These are phyloP conservation scores for Salicornia ramosissima DNA, from an alignment of 148 eudicot genomes.

Conservation along the genomic window DNA sequence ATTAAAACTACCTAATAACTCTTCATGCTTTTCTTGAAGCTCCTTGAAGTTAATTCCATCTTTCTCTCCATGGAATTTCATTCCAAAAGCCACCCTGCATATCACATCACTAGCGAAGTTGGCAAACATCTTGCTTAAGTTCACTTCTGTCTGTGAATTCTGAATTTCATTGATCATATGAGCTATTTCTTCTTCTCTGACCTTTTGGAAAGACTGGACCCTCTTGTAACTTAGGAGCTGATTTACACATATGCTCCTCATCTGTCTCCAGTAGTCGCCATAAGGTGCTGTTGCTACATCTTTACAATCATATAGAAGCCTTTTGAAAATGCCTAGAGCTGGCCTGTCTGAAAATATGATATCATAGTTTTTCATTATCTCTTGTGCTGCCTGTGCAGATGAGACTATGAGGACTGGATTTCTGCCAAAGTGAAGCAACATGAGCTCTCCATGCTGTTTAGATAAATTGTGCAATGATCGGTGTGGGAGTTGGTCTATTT, in stretches of 20 bases:
- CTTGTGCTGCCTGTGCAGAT: slow-evolving; percentile 16
- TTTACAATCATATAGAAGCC: slow-evolving; percentile 16
- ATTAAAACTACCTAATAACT: slow-evolving; percentile 22
- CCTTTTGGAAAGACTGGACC: slow-evolving; percentile 22
- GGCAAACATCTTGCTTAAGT: slow-evolving; percentile 26
- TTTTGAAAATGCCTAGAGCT: slow-evolving; percentile 11
- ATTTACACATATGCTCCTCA: slow-evolving; percentile 27
- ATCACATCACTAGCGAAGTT: slow-evolving; percentile 22
- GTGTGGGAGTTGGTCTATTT: slow-evolving; percentile 20
- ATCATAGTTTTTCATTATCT: slow-evolving; percentile 29
- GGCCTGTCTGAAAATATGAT: slow-evolving; percentile 25
- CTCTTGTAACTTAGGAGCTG: slow-evolving; percentile 25
- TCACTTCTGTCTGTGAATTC: background rate
- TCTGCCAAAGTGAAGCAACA: slow-evolving; percentile 29
- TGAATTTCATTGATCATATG: slow-evolving; percentile 17
- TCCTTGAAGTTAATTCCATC: slow-evolving; percentile 25
- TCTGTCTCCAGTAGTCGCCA: slow-evolving; percentile 29
- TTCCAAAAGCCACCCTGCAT: slow-evolving; percentile 35
- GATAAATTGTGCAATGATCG: slow-evolving; percentile 21
- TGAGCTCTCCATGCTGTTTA: slow-evolving; percentile 21
- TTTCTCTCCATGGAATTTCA: slow-evolving; percentile 23
- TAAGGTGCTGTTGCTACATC: slow-evolving; percentile 19
- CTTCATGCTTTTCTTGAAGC: slow-evolving; percentile 22
- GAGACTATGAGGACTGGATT: slow-evolving; percentile 25
- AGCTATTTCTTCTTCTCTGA: slow-evolving; percentile 30